Evolutionary conservation across 805 yeast species (phyloP), one percentile per base, ranked within the genome.

Genomic region (Sugiyamaella floridensis): DNA sequence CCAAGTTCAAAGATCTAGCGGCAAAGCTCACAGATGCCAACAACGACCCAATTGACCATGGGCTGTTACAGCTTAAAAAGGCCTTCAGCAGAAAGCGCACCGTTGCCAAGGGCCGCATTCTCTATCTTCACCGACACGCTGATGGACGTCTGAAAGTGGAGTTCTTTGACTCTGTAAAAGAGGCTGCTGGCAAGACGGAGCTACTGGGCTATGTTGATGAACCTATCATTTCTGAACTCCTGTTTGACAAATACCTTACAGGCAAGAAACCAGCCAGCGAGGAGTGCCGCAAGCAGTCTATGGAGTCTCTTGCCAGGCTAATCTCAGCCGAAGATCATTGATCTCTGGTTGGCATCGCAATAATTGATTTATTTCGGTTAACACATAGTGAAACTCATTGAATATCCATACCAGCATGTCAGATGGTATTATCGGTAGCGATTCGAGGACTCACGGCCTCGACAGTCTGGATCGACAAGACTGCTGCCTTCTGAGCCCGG

Each of bases 221-320:
- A 49, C 86, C 92, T 1, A 63, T 79, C 15, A 74, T 89, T 4
- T 76, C 86, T 1, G 79, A 81, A 55, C 71, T 85, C n/a, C 71
- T 90, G 51, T 80, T 89, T 58, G 71, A 86, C 58, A 88, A 84
- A 67, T 90, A 92, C 66, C 68, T 89, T 59, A 78, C 86, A 58
- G 92, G 87, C 2, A 73, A 69, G 42, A 78, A 75, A 57, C 92
- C 92, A 1, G 74, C 86, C 59, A 76, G 84, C 59, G 82, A 78
- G 59, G 70, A 77, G 1, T 75, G 83, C 40, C 70, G 79, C 53
- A 69, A 70, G 48, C 69, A 73, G 45, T 71, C 77, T 52, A 69
- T 71, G 19, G 68, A 72, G 43, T 75, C 69, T 7, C 15, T 48
- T 9, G 46, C 29, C 65, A 73, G 29, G 50, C 45, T 14, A 15